Evolutionary conservation across 768 basidiomycete species (phyloP), one percentile per base, ranked within the genome.

Genomic region (Suillus occidentalis): DNA sequence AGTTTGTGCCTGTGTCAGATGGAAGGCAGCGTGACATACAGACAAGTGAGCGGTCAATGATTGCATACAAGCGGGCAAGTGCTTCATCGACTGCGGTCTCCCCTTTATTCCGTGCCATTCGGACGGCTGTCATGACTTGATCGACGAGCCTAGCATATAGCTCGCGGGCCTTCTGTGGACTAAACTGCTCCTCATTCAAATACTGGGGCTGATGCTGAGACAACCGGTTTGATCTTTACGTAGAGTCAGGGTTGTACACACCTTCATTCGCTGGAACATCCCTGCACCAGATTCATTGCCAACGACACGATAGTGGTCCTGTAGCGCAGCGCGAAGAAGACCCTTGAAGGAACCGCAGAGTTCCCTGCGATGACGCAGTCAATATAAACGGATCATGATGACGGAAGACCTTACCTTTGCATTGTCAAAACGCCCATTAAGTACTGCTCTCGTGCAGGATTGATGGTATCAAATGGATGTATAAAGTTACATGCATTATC

Each of bases 201-300:
- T 53, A 12, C 60, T 61, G 31, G 52, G 18, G 4, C 16, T 18
- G 4, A n/a, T 49, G 42, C 34, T 31, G 9, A 47, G 60, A 60
- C 49, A 49, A 53, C 6, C 20, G 4, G 20, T 34, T 20, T 2
- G 20, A 61, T 47, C 6, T 31, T 47, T 12, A n/a, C 16, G 20
- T 16, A 9, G 16, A 45, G 42, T 47, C 10, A 34, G 18, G 28
- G 25, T n/a, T 31, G 18, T 20, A 31, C 45, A 12, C 12, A 61
- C 60, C 60, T 61, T 61, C 60, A 61, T 61, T 14, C 60, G 60
- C 25, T 34, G 47, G n/a, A 31, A 61, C 28, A 34, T 61, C 16
- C 60, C 60, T 4, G 7, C 8, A 4, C 60, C 60, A 16, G 43
- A 50, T 20, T 61, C 43, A 4, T 31, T 50, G n/a, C 37, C 36